Evolutionary conservation across 106 monocot species (phyloP).

Genomic region (Platanthera guangdongensis): DNA sequence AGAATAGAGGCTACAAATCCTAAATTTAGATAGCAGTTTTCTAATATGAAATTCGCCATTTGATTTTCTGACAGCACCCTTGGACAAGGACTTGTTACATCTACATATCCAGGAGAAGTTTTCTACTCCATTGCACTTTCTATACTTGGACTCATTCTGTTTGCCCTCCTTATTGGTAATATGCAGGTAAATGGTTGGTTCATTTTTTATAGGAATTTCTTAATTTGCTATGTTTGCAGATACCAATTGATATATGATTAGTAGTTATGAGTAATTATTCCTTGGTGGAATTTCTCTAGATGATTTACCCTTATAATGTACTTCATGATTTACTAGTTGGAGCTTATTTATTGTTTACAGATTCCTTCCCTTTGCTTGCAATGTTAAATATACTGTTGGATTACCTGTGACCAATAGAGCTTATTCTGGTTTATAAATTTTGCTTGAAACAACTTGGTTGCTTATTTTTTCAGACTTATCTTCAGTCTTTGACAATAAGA

Average conservation of each 20-base stretch:
- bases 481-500: slow-evolving; percentile 69
- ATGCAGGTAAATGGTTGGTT: slow-evolving; percentile 55
- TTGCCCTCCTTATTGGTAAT: slow-evolving; percentile 93
- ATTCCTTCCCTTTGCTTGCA: neutral
- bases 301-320: neutral
- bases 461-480: slow-evolving; percentile 64
- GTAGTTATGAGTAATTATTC: neutral
- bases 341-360: neutral
- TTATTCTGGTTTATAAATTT: neutral
- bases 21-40: neutral
- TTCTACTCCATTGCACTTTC: slow-evolving; percentile 79
- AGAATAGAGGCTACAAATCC: neutral
- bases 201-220: neutral
- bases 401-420: neutral
- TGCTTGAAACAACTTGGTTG: neutral
- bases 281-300: neutral
- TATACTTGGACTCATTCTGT: slow-evolving; percentile 78
- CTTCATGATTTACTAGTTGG: neutral
- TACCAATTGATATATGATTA: neutral
- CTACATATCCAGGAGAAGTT: slow-evolving; percentile 68
- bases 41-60: slow-evolving; percentile 7
- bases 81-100: slow-evolving; percentile 82
- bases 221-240: neutral
- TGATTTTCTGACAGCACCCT: slow-evolving; percentile 50
- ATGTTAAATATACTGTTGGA: neutral